A percentile compares a stretch with the other conserved stretches of the same genome.
Evolutionary conservation across 2,329 filamentous ascomycete genomes (phyloP).

Genomic region (Fusarium xylarioides): DNA sequence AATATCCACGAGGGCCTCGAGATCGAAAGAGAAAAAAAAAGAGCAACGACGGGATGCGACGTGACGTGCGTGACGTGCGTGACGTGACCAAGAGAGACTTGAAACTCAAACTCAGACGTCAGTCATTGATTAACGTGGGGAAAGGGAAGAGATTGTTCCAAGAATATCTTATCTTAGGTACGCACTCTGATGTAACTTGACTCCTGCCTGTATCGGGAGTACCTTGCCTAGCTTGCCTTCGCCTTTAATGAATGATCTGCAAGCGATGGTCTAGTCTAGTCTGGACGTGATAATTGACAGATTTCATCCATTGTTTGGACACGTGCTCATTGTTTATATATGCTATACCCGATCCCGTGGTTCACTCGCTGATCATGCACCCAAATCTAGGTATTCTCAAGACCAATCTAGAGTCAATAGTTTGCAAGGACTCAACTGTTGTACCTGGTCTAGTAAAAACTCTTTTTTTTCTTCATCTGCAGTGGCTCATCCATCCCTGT

Average conservation of each 20-base stretch:
- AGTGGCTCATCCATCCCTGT: constrained; percentile 4
- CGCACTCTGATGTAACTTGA: background rate
- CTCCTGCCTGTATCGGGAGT: background rate
- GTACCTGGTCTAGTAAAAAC: constrained; percentile 9
- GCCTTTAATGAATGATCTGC: background rate
- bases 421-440: background rate
- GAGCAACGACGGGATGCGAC: background rate
- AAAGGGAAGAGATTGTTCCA: constrained; percentile 20
- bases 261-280: background rate
- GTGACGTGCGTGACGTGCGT: background rate
- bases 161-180: constrained; percentile 4
- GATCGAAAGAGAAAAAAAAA: background rate
- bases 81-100: constrained; percentile 1
- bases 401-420: constrained; percentile 3
- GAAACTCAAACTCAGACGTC: constrained; percentile 7
- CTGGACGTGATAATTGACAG: constrained; percentile 14
- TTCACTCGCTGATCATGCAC: constrained; percentile 24
- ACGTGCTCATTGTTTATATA: constrained; percentile 25
- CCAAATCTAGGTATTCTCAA: background rate
- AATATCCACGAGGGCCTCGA: constrained; percentile 14
- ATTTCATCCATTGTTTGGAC: background rate
- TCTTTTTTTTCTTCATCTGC: background rate
- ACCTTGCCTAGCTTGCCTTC: background rate
- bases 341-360: constrained; percentile 24
- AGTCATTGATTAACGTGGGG: constrained; percentile 20